Evolutionary conservation across 169 alveolate species (phyloP), one percentile per base, ranked within the genome.

Genomic region (Theileria annulata): DNA sequence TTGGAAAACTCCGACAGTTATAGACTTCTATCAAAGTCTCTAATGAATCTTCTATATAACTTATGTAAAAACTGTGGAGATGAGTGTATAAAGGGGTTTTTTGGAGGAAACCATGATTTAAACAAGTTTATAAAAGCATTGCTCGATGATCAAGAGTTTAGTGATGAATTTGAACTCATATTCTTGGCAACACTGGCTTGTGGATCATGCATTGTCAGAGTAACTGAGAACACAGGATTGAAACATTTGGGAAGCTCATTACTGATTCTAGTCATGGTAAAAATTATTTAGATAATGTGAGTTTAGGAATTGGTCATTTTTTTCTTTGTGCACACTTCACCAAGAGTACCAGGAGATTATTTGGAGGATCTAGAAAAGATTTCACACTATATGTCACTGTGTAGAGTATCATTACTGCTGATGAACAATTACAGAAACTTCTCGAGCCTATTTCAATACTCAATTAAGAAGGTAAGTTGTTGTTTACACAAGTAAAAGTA

Each of bases 151-250:
- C 47, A 35, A 4, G 49, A 4, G 42, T 15, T 4, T 73, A 6
- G 4, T 17, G 60, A 56, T 23, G 47, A 69, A 28, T 19, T 48
- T 23, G 42, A 28, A 35, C 15, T 28, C 13, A 58, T 80, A 17
- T 80, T 63, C 30, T 47, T 73, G 49, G 68, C 68, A 2, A 17
- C 88, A 23, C 59, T 71, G 60, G 85, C 79, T 21, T 35, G 79
- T 19, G 88, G 84, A 0, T 25, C 82, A 15, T 80, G 75, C 28
- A 71, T 80, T n/a, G 64, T 63, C 27, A 76, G 88, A 12, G 23
- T 80, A 9, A 28, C 47, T 67, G 81, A 80, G n/a, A 6, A 60
- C 27, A 27, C 19, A 19, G 79, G 67, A 1, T 51, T 60, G 4
- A 70, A 47, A n/a, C 60, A 19, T 25, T 25, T 79, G 80, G 68